A percentile compares a stretch with the other conserved stretches of the same genome.
phyloP scores from a whole-genome alignment of 1,139 yeast species.

The Scheffersomyces illinoinensis region DNA sequence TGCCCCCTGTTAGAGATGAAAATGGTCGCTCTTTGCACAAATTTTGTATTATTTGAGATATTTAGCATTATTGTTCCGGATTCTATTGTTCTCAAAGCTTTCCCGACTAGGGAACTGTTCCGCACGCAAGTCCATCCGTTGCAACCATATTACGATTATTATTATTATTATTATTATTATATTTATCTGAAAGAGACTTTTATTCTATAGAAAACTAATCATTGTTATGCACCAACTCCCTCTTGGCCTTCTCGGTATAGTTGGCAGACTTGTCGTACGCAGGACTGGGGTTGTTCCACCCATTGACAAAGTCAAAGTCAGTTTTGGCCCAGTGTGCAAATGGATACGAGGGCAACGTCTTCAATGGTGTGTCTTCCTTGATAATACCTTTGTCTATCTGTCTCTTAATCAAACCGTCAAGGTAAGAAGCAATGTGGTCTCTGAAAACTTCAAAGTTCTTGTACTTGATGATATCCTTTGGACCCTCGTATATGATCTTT shows the following conservation, averaged over 20 bases:
- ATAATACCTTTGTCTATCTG: constrained; percentile 61
- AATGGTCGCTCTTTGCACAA: neutral
- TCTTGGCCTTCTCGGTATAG: constrained; percentile 24
- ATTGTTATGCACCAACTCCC: constrained; percentile 16
- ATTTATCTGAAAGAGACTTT: neutral
- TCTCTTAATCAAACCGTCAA: constrained; percentile 55
- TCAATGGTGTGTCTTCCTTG: constrained; percentile 54
- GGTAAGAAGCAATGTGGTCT: constrained; percentile 58
- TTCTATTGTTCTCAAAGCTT: neutral
- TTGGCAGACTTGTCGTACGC: constrained; percentile 21
- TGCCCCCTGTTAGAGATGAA: too few relatives aligned
- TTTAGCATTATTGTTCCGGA: neutral
- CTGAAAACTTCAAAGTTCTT: constrained; percentile 59
- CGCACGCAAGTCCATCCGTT: neutral
- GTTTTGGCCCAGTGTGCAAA: constrained; percentile 53
- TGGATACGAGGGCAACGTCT: constrained; percentile 64
- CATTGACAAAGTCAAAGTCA: constrained; percentile 36
- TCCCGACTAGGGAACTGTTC: neutral
- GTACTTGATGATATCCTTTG: constrained; percentile 62
- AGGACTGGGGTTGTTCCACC: constrained; percentile 48
- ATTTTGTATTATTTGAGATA: neutral
- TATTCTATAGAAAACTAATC: constrained; percentile 10
- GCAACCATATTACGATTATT: neutral
- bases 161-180: too few relatives aligned
- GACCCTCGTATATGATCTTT: constrained; percentile 65